Percentiles rank a stretch among this genome's conserved stretches.
Evolutionary conservation across 2,329 filamentous ascomycete species (phyloP).

Genomic region (Hysterium pulicare): DNA sequence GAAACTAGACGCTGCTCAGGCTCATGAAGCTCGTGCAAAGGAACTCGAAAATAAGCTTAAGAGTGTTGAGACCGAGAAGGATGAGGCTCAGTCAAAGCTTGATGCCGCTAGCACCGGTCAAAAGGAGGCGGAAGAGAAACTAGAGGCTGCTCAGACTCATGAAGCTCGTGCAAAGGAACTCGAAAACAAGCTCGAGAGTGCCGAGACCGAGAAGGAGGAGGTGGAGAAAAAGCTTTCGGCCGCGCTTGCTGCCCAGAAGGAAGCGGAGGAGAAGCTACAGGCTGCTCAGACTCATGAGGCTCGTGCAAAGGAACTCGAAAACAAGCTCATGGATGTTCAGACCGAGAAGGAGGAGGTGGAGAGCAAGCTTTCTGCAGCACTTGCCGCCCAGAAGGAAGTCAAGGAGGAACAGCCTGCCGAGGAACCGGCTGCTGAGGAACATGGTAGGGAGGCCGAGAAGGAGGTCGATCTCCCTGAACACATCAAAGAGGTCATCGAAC

Average conservation of each 20-base stretch:
- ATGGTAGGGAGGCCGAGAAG: no score
- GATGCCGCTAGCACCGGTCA: conserved; percentile 2
- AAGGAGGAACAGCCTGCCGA: background rate
- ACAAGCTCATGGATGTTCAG: background rate
- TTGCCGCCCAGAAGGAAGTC: conserved; percentile 1
- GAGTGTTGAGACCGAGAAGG: conserved; percentile 13
- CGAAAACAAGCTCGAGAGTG: background rate
- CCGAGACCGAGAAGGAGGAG: conserved; percentile 15
- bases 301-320: background rate
- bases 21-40: background rate
- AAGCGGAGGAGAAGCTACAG: background rate
- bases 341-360: conserved; percentile 14
- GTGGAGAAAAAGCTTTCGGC: background rate
- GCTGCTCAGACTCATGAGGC: conserved; percentile 1
- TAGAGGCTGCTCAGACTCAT: background rate
- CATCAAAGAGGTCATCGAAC: no score
- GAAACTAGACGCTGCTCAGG: conserved; percentile 5
- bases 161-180: background rate
- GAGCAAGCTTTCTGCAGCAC: background rate
- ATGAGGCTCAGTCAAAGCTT: conserved; percentile 4
- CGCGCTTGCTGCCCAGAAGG: conserved; percentile 1
- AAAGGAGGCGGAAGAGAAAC: background rate
- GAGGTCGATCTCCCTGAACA: no score
- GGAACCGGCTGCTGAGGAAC: no score
- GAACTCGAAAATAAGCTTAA: background rate